These are phyloP conservation scores for Forsythia viridissima DNA, from an alignment of 257 asterid genomes.

Conservation along the genomic window DNA sequence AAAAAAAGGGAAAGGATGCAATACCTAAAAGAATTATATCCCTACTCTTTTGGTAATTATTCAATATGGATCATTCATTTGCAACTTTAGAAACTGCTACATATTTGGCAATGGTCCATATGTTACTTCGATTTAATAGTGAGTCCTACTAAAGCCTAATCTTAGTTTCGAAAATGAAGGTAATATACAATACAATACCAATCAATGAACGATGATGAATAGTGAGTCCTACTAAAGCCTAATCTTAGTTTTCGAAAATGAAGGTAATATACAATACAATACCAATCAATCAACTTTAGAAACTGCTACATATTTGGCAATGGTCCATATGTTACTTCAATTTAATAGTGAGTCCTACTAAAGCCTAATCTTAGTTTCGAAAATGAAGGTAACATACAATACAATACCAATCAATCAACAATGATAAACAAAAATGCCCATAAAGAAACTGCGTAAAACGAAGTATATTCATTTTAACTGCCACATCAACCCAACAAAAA, in stretches of 20 bases:
- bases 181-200: neutral
- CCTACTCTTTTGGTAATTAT: neutral
- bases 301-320: neutral
- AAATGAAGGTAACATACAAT: neutral
- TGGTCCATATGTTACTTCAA: neutral
- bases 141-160: neutral
- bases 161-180: neutral
- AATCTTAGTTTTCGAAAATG: neutral
- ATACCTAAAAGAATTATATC: neutral
- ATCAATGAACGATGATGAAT: constrained; percentile 12
- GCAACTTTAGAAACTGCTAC: constrained; percentile 4
- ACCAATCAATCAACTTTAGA: constrained; percentile 3
- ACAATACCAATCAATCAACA: constrained; percentile 11
- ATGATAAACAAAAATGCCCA: constrained; percentile 3
- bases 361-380: neutral
- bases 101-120: neutral
- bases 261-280: neutral
- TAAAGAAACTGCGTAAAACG: constrained; percentile 11
- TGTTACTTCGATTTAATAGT: neutral
- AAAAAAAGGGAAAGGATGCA: neutral
- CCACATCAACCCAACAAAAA: constrained; percentile 5
- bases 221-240: neutral
- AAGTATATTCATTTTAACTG: constrained; percentile 2
- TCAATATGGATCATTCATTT: constrained; percentile 1
- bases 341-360: neutral